Base-by-base conservation (phyloP, 2,329 filamentous ascomycete genomes). In the Dactylellina leptospora region DNA sequence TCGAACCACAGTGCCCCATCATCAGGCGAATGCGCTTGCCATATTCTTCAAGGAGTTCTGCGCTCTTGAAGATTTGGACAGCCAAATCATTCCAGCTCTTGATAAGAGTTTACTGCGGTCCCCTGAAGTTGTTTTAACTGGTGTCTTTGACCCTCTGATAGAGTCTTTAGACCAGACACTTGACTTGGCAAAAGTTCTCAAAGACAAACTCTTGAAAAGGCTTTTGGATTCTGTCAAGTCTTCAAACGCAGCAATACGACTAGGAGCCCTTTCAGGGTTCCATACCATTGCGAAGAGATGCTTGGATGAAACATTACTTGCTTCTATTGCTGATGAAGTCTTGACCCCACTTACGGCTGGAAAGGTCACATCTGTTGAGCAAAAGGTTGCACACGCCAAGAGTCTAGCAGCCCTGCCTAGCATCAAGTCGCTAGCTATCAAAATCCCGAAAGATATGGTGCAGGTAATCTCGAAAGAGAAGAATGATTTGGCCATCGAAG, bases 141-240 rank as follows among this genome's bases (percentile, higher is more conserved):
- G 92, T 74, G 84, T 97, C 22, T 82, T 97, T 53, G 86, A 88
- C 4, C 87, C 89, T 10, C 83, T 97, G 47, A 84, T 96, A 69
- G 80, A 84, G 6, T 86, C 91, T 25, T 82, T 99, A 4, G 87
- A 92, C 0, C 78, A 82, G 25, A 82, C 82, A 4, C 84, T 95
- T 76, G 93, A 99, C 77, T 83, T 97, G 16, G 93, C 93, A 6
- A 85, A 87, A 36, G 81, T 90, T 3, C 83, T 97, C 16, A 84
- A 85, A 56, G 83, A 84, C 23, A 90, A 90, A 73, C 83, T 99
- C 33, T 80, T 96, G 36, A 97, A 96, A 79, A 91, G 92, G 4
- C 82, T 99, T 10, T 81, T 97, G n/a, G 88, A 92, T 40, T 96
- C 92, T 78, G 84, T 93, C 79, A 97, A 96, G 80, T 97, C 95